Conservation (phyloP, 1,139 yeast genomes). For the Geotrichum armillariae region DNA sequence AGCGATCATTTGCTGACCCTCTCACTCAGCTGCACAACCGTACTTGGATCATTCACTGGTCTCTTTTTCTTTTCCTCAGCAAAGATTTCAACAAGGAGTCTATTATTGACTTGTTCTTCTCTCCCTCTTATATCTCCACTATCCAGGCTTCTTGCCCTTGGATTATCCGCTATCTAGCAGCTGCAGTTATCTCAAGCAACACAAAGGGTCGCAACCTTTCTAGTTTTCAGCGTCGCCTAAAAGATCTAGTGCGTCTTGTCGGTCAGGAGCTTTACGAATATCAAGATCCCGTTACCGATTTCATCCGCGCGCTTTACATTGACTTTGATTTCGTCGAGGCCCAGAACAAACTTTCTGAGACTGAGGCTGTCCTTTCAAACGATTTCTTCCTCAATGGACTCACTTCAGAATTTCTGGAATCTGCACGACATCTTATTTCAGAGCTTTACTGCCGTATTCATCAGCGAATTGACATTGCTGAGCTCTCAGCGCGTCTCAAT, state of each 20-base stretch:
- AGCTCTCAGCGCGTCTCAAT: slow-evolving; percentile 46
- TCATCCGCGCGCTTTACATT: slow-evolving; percentile 53
- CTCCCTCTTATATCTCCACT: slow-evolving; percentile 58
- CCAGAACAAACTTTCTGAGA: slow-evolving; percentile 47
- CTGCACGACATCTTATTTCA: slow-evolving; percentile 51
- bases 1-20: slow-evolving; percentile 53
- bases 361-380: slow-evolving; percentile 48
- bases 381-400: slow-evolving; percentile 55
- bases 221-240: slow-evolving; percentile 51
- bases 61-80: slow-evolving; percentile 59
- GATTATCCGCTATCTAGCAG: slow-evolving; percentile 60
- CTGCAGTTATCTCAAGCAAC: slow-evolving; percentile 52
- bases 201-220: slow-evolving; percentile 38
- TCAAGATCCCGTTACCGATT: slow-evolving; percentile 58
- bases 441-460: slow-evolving; percentile 57
- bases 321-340: slow-evolving; percentile 58
- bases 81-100: slow-evolving; percentile 49
- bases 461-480: slow-evolving; percentile 47
- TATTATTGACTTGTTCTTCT: slow-evolving; percentile 54
- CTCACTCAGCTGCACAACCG: slow-evolving; percentile 58
- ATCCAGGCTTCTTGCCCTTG: slow-evolving; percentile 69
- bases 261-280: slow-evolving; percentile 62
- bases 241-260: slow-evolving; percentile 55
- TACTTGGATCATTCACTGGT: slow-evolving; percentile 67
- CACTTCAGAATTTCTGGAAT: slow-evolving; percentile 46